Base-by-base conservation (phyloP, 768 basidiomycete species). In the Naganishia antarctica region DNA sequence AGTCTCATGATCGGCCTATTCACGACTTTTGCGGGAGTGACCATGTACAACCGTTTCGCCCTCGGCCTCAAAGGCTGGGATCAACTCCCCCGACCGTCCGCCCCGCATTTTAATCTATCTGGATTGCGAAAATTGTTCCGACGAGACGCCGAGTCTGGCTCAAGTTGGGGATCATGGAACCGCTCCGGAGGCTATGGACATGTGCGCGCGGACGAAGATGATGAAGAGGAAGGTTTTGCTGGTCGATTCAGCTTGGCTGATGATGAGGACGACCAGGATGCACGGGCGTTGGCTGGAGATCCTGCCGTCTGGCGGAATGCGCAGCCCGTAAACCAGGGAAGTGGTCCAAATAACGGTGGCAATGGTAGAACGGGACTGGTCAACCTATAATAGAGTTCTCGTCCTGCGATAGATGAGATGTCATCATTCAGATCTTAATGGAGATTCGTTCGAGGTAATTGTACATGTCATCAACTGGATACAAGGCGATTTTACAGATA, bases 21-120 rank as follows among this genome's bases (percentile, higher is more conserved):
- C 23, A 23, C 53, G 53, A 40, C 53, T 16, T 57, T 40, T 23
- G 53, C 53, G 9, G 53, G 53, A 37, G 86, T 87, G 40, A 85
- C 84, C 13, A 73, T 89, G 12, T 91, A 91, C 79, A 90, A 89
- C 73, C 85, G 86, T 65, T 87, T 83, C 72, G 85, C 87, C 53
- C 85, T 91, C 11, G 81, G 83, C 63, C 83, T 85, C 28, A 82
- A 83, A 18, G 89, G 90, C 0, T 80, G 84, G 60, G 86, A 89
- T 68, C 86, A 87, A 71, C 80, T 91, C 37, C 89, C 89, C 15
- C 65, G 67, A 21, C 67, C 68, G 41, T 63, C 68, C n/a, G 18
- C 69, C 48, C 63, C 67, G 8, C 58, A 63, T 21, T 65, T 70
- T n/a, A 61, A 63, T 47, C 49, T 62, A 2, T 43, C 49, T 25